Evolutionary conservation across 129 eudicot species (phyloP), one percentile per base, ranked within the genome.

Genomic region (Mikania micrantha): DNA sequence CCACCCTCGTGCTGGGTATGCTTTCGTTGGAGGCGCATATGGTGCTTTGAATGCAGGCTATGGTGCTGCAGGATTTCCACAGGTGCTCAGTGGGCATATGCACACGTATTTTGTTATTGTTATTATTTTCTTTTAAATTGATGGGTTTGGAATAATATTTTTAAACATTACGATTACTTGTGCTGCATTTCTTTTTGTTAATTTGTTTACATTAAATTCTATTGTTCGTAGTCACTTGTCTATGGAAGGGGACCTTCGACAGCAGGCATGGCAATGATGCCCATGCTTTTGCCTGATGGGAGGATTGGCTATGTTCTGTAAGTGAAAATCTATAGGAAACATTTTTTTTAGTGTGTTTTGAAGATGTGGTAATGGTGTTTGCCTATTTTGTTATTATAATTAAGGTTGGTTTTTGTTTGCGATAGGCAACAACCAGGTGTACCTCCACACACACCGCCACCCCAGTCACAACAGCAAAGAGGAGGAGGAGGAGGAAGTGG

Each of bases 211-310:
- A 4, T 3, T 44, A 15, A n/a, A 42, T 77, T 41, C 28, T 29
- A 17, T 36, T 34, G 8, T 27, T 50, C 19, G 76, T 86, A 88
- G 95, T 89, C 91, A 3, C 64, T 91, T 81, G 60, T 91, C 3
- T 91, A 91, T 78, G 98, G 96, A 60, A 82, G 96, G 67, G 96
- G 87, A 63, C 84, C 90, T n/a, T 39, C 85, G 13, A 75, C 91
- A 17, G 78, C 66, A 69, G 95, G 95, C 24, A 81, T 91, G 95
- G 94, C 96, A 28, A 91, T 91, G 97, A 88, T 88, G 87, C 98
- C 98, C 12, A 91, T 91, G 96, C 96, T 91, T 67, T 78, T 91
- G 45, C 98, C 98, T 45, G 98, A 91, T 72, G 98, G 98, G 76
- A 91, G 98, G 59, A 85, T 88, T 67, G 98, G 91, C 75, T 91